A percentile compares a stretch with the other conserved stretches of the same genome.
Evolutionary conservation across 2,329 filamentous ascomycete species (phyloP).

Genomic region (Cadophora malorum): DNA sequence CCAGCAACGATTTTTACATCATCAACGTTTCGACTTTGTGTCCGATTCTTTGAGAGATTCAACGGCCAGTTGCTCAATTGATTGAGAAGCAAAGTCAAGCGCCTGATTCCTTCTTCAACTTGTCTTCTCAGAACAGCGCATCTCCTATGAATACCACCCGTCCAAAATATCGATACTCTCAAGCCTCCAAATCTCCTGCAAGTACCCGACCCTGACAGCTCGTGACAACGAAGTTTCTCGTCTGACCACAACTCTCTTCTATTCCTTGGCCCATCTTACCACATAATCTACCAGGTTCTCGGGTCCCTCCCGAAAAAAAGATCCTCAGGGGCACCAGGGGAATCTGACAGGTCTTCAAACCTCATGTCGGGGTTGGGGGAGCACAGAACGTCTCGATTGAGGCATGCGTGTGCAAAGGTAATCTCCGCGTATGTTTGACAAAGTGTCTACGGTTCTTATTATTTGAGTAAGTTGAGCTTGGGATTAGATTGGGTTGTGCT

Average conservation of each 20-base stretch:
- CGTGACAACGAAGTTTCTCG: background rate
- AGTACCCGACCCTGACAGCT: conserved; percentile 3
- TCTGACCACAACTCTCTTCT: background rate
- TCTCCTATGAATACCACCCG: background rate
- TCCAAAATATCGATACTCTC: background rate
- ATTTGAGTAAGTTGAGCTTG: too few species aligned
- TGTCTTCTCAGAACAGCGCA: too few species aligned
- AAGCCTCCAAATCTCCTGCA: conserved; percentile 9
- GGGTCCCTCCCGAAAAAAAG: background rate
- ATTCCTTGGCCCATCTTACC: background rate
- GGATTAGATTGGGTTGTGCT: too few species aligned
- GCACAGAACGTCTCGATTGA: background rate
- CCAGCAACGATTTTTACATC: background rate
- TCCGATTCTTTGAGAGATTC: background rate
- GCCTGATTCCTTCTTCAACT: background rate
- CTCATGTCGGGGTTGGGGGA: background rate
- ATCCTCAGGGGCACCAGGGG: background rate
- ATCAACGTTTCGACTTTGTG: background rate
- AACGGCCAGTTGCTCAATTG: background rate
- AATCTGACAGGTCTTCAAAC: background rate
- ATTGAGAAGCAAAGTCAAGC: background rate
- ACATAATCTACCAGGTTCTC: conserved; percentile 4
- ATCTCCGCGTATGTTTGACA: conserved; percentile 4
- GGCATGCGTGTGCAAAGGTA: background rate
- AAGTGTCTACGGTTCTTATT: background rate